Percentiles rank a stretch among this genome's conserved stretches.
Evolutionary conservation across 768 basidiomycete genomes (phyloP).

Genomic region (Lactifluus volemus): DNA sequence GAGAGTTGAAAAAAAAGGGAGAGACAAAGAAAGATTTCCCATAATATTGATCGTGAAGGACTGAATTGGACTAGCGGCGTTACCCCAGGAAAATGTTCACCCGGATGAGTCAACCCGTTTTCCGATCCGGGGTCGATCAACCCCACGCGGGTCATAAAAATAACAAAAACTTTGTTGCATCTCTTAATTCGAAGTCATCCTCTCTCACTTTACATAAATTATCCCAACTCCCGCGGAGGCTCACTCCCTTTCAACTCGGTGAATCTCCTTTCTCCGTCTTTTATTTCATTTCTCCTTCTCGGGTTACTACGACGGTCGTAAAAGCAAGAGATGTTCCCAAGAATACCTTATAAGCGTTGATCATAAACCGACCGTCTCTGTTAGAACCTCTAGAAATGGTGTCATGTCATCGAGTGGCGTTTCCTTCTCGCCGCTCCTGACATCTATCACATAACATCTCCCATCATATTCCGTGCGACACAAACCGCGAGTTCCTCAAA

Average conservation of each 20-base stretch:
- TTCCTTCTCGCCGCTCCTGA: not conserved
- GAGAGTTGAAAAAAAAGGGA: too few relatives aligned
- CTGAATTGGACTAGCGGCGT: too few relatives aligned
- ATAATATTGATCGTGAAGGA: too few relatives aligned
- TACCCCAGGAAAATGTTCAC: not conserved
- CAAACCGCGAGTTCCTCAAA: not conserved
- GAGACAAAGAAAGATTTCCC: not conserved
- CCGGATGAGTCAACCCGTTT: not conserved
- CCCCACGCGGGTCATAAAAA: too few relatives aligned
- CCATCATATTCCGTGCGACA: not conserved
- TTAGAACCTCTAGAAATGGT: not conserved
- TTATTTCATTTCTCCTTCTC: not conserved
- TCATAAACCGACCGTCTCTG: not conserved
- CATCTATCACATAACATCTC: not conserved
- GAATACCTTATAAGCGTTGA: not conserved
- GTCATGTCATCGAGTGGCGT: not conserved
- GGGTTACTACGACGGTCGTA: not conserved
- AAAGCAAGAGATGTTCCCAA: not conserved
- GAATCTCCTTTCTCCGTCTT: not conserved
- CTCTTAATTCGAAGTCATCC: not conserved
- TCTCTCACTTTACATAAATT: not conserved
- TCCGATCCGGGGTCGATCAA: not conserved
- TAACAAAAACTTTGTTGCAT: too few relatives aligned
- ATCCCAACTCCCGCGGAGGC: not conserved
- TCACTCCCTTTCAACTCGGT: not conserved